These are phyloP conservation scores for Trichophyton simii DNA, from an alignment of 2,329 filamentous ascomycete species.

Conservation along the genomic window DNA sequence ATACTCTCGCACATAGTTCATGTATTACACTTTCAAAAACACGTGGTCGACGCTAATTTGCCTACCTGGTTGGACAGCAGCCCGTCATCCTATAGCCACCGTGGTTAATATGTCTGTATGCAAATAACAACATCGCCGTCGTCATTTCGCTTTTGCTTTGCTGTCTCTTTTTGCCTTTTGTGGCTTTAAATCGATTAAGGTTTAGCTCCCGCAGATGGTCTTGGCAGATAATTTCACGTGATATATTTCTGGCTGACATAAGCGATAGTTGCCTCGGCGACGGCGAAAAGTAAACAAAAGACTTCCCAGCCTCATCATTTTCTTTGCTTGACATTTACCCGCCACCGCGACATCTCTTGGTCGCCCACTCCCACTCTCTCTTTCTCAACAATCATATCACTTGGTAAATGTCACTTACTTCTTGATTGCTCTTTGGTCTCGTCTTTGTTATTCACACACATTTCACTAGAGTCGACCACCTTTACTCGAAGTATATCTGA, in stretches of 20 bases:
- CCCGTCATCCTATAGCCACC: background rate
- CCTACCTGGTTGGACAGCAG: background rate
- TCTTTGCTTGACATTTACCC: background rate
- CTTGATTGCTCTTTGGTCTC: background rate
- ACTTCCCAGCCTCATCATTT: slow-evolving; percentile 9
- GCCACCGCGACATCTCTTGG: background rate
- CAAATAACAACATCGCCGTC: background rate
- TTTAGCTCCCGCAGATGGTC: background rate
- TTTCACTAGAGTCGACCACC: too few relatives aligned
- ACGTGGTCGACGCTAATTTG: slow-evolving; percentile 1
- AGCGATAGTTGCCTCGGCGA: slow-evolving; percentile 6
- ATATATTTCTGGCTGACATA: background rate
- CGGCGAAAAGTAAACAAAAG: slow-evolving; percentile 7
- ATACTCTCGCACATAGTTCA: background rate
- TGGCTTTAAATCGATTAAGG: background rate
- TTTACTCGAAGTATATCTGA: too few relatives aligned
- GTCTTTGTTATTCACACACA: background rate
- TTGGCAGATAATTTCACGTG: background rate
- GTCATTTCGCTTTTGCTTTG: background rate
- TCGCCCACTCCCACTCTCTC: background rate
- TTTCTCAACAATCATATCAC: background rate
- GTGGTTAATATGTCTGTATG: background rate
- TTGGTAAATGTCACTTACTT: background rate
- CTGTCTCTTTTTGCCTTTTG: background rate
- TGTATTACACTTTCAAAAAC: background rate